Evolutionary conservation across 108 stramenopile species (phyloP), one percentile per base, ranked within the genome.

Genomic region (Seminavis robusta): DNA sequence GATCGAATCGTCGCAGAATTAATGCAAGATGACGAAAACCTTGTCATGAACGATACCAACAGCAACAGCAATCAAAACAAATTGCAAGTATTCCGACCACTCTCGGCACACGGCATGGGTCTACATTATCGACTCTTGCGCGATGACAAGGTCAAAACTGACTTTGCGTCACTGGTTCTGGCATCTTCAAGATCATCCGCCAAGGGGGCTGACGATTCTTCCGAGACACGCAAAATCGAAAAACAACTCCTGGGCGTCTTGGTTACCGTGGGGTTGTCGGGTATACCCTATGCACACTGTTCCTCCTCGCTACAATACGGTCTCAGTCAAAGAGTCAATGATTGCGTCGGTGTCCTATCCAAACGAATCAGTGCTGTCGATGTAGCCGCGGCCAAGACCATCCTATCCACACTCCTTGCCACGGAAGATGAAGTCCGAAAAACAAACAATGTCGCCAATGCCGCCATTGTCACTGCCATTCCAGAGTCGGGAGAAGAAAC

Each of bases 331-430:
- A 54, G 76, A 36, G 58, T 77, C 44, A 48, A 50, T 27, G 65
- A 77, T 42, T 77, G 69, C 41, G 13, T 71, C n/a, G 47, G 56
- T 27, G 59, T 77, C 20, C 39, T 77, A 3, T n/a, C n/a, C n/a
- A 33, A 34, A 6, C 28, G 29, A 5, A 17, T 32, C 2, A 62
- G 43, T 24, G 13, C 28, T 4, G 13, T 34, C 46, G 71, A 78
- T 39, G 31, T 29, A 27, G 25, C 43, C 9, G 24, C 61, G 15
- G 31, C 44, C 8, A 47, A 46, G 30, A 32, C 54, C 4, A 33
- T 79, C 3, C 34, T 69, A n/a, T 30, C 68, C 4, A 61, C 78
- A 6, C 25, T 73, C 1, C 56, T 79, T 20, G 63, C 74, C 7
- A 62, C 56, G 20, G 68, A 79, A 32, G 72, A 79, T 20, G 78